phyloP scores from a whole-genome alignment of 2,329 filamentous ascomycete species.

The Lasiodiplodia hormozganensis region DNA sequence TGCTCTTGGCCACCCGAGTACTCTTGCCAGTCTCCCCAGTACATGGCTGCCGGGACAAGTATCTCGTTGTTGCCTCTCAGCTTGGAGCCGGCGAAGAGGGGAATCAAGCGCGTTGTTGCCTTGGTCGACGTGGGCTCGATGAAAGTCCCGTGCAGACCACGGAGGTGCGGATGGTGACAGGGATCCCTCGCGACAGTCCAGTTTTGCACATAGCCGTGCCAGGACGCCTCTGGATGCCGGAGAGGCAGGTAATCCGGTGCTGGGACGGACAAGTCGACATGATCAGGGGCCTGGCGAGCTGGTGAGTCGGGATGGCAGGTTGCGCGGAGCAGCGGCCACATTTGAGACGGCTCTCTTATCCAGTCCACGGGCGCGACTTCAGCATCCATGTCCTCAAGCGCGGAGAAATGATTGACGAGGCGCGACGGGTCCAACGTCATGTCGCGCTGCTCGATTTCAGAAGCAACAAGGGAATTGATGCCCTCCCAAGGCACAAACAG shows the following conservation, averaged over 20 bases:
- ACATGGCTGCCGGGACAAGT: constrained; percentile 57
- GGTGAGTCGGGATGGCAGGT: background rate
- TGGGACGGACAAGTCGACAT: background rate
- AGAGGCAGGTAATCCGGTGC: background rate
- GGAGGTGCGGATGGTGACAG: constrained; percentile 54
- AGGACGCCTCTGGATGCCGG: constrained; percentile 36
- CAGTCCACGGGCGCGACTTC: background rate
- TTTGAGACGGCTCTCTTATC: background rate
- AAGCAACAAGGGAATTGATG: background rate
- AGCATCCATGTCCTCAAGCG: background rate
- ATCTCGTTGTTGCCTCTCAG: constrained; percentile 60
- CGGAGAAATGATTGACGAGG: background rate
- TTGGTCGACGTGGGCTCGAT: constrained; percentile 54
- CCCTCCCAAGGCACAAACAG: constrained; percentile 47
- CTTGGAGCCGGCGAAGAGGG: constrained; percentile 59
- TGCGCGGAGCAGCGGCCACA: background rate
- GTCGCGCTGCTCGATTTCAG: background rate
- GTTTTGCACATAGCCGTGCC: constrained; percentile 56
- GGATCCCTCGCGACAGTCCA: constrained; percentile 54
- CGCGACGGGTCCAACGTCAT: background rate
- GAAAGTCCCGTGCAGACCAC: constrained; percentile 56
- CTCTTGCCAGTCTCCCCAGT: constrained; percentile 53
- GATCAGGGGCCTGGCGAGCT: background rate
- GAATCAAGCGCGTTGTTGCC: constrained; percentile 53
- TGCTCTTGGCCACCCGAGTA: constrained; percentile 52